These are phyloP conservation scores for Juncus inflexus DNA, from an alignment of 176 grass and related monocot genomes.

Conservation along the genomic window DNA sequence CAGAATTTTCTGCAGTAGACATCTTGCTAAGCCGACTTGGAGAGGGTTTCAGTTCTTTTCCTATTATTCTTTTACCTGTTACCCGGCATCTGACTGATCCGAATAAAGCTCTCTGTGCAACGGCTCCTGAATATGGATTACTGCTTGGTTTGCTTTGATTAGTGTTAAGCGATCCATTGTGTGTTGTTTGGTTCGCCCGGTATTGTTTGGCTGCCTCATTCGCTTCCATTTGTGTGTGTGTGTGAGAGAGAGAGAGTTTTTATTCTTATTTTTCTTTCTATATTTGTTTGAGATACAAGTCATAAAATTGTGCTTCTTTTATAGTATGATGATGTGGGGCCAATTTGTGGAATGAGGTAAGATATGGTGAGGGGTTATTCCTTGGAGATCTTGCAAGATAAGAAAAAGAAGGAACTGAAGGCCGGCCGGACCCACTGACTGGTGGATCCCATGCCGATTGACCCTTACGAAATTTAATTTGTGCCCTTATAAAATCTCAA, in stretches of 20 bases:
- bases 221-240: not conserved
- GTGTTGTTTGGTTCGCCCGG: slow-evolving; percentile 12
- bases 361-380: slow-evolving; percentile 29
- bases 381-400: slow-evolving; percentile 39
- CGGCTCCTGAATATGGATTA: slow-evolving; percentile 40
- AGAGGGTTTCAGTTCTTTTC: slow-evolving; percentile 27
- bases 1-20: slow-evolving; percentile 35
- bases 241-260: not conserved
- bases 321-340: not conserved
- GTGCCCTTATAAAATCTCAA: no score
- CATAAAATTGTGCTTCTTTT: not conserved
- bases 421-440: slow-evolving; percentile 20
- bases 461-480: no score
- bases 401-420: slow-evolving; percentile 31
- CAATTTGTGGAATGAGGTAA: slow-evolving; percentile 8
- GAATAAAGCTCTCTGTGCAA: slow-evolving; percentile 52
- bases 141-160: slow-evolving; percentile 24
- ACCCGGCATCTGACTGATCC: slow-evolving; percentile 26
- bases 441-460: not conserved
- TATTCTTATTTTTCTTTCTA: slow-evolving; percentile 13
- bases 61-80: slow-evolving; percentile 9
- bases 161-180: not conserved
- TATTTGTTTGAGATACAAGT: not conserved
- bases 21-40: slow-evolving; percentile 70
- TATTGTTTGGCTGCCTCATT: slow-evolving; percentile 33